A percentile compares a stretch with the other conserved stretches of the same genome.
These are phyloP conservation scores for Trametes elegans DNA, from an alignment of 768 basidiomycete species.

Conservation along the genomic window DNA sequence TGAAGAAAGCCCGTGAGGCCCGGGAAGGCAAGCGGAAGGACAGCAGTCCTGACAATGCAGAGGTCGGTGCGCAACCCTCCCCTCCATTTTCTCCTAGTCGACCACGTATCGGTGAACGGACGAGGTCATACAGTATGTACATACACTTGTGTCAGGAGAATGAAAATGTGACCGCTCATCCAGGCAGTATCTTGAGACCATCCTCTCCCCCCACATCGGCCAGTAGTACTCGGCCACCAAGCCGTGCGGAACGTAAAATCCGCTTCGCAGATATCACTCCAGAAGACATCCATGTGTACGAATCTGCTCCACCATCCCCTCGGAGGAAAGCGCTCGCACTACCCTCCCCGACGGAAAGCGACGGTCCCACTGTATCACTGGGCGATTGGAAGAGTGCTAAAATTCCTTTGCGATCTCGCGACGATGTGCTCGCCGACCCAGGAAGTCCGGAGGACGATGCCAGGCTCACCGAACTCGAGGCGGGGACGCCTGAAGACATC, in stretches of 20 bases:
- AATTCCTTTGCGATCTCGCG: not conserved
- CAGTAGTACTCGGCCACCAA: slow-evolving; percentile 55
- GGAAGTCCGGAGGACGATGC: not conserved
- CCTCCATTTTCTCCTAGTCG: slow-evolving; percentile 9
- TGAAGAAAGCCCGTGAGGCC: slow-evolving; percentile 53
- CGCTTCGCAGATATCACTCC: slow-evolving; percentile 77
- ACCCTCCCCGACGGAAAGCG: slow-evolving; percentile 44
- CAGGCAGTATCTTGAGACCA: slow-evolving; percentile 27
- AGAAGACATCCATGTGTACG: slow-evolving; percentile 78
- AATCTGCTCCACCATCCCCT: slow-evolving; percentile 78
- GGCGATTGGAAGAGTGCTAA: slow-evolving; percentile 36
- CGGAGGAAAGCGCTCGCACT: slow-evolving; percentile 57
- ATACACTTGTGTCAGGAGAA: not conserved
- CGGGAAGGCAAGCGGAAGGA: slow-evolving; percentile 34
- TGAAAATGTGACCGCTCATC: slow-evolving; percentile 27
- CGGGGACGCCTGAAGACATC: slow-evolving; percentile 82
- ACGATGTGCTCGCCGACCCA: not conserved
- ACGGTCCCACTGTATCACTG: slow-evolving; percentile 36
- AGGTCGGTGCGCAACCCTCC: slow-evolving; percentile 9
- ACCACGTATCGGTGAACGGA: slow-evolving; percentile 16
- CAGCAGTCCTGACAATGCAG: not conserved
- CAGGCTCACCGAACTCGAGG: slow-evolving; percentile 36
- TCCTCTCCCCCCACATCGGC: slow-evolving; percentile 27
- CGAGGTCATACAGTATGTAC: slow-evolving; percentile 17
- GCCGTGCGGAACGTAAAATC: slow-evolving; percentile 50